Evolutionary conservation across 805 yeast species (phyloP).

Genomic region (Lachancea cidri): DNA sequence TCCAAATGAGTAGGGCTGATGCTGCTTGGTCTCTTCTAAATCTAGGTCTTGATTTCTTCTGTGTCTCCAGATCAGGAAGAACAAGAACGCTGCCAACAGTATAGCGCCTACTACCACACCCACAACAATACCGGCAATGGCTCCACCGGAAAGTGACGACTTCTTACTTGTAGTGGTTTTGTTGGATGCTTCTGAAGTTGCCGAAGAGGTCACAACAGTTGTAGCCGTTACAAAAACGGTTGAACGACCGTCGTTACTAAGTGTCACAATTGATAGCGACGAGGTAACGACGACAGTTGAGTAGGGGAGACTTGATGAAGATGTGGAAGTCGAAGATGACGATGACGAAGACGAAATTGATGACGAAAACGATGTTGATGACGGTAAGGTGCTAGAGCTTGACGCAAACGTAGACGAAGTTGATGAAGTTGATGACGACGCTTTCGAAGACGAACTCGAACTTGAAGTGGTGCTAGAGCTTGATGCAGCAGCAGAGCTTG

Average conservation of each 20-base stretch:
- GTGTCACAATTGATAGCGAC: constrained; percentile 23
- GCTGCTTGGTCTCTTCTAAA: constrained; percentile 37
- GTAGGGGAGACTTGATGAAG: constrained; percentile 11
- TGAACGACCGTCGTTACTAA: constrained; percentile 15
- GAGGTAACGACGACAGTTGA: constrained; percentile 21
- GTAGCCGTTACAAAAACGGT: constrained; percentile 27
- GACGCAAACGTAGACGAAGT: constrained; percentile 4
- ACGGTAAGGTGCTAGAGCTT: constrained; percentile 2
- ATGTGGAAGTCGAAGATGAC: constrained; percentile 15
- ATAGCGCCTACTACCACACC: constrained; percentile 45
- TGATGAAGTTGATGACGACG: constrained; percentile 14
- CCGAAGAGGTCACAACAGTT: constrained; percentile 18
- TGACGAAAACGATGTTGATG: constrained; percentile 16
- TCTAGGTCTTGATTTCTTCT: constrained; percentile 36
- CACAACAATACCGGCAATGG: constrained; percentile 58
- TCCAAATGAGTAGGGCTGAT: constrained; percentile 34
- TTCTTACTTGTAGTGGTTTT: constrained; percentile 4
- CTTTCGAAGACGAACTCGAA: constrained; percentile 10
- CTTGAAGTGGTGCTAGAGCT: constrained; percentile 9
- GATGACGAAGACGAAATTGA: constrained; percentile 10
- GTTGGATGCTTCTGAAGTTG: constrained; percentile 9
- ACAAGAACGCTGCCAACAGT: constrained; percentile 35
- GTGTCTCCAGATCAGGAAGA: constrained; percentile 41
- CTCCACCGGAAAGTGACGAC: constrained; percentile 35
- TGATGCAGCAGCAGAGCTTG: constrained; percentile 8